Conservation (phyloP, 805 yeast species). For the Danielia reshetovae region DNA sequence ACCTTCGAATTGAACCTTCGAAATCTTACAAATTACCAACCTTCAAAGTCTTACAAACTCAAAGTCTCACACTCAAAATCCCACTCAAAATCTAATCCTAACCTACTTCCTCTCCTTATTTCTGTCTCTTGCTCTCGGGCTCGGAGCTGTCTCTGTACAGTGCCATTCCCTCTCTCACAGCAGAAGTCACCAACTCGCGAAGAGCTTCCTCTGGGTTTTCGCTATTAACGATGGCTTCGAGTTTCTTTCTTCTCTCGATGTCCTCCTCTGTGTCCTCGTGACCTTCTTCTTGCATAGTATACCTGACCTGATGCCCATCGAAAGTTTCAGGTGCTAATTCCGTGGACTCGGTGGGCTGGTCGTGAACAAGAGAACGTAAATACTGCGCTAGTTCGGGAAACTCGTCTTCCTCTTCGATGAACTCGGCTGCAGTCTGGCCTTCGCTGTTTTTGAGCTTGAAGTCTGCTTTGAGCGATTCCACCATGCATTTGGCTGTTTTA, state of each 20-base stretch:
- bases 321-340: slow-evolving; percentile 29
- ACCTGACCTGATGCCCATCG: slow-evolving; percentile 53
- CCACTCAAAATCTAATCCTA: background rate
- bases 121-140: slow-evolving; percentile 29
- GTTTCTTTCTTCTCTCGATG: slow-evolving; percentile 51
- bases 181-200: slow-evolving; percentile 60
- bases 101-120: background rate
- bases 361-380: slow-evolving; percentile 43
- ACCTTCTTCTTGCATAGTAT: slow-evolving; percentile 47
- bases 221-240: slow-evolving; percentile 70
- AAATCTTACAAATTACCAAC: too few relatives aligned
- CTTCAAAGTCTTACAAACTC: too few relatives aligned
- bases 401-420: slow-evolving; percentile 81
- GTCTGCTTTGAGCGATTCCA: slow-evolving; percentile 70
- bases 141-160: slow-evolving; percentile 24
- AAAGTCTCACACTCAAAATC: too few relatives aligned
- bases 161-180: slow-evolving; percentile 56
- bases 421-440: slow-evolving; percentile 69
- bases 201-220: slow-evolving; percentile 80
- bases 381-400: slow-evolving; percentile 73
- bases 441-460: slow-evolving; percentile 60
- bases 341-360: slow-evolving; percentile 16
- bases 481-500: slow-evolving; percentile 57
- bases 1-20: too few relatives aligned
- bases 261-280: slow-evolving; percentile 41